Conservation (phyloP, 305 asterid species). For the Solanum hybrid region DNA sequence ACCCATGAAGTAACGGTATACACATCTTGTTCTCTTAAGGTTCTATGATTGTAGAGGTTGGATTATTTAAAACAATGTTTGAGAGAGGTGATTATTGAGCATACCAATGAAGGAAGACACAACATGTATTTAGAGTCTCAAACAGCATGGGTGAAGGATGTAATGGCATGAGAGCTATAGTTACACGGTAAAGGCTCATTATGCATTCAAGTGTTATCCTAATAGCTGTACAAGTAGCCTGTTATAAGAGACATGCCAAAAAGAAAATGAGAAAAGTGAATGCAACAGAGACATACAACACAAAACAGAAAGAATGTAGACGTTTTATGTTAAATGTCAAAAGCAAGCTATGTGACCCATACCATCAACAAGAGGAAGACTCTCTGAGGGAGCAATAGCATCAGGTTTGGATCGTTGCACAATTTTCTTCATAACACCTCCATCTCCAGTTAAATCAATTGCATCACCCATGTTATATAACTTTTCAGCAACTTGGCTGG, state of each 20-base stretch:
- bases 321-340: background rate
- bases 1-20: background rate
- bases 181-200: background rate
- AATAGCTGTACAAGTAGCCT: background rate
- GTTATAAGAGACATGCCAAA: background rate
- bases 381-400: conserved; percentile 75
- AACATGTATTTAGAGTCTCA: background rate
- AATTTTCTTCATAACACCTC: conserved; percentile 78
- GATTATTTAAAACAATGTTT: background rate
- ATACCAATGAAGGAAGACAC: background rate
- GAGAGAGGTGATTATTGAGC: background rate
- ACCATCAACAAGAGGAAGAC: conserved; percentile 89
- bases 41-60: background rate
- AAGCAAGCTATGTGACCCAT: conserved; percentile 6
- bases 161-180: background rate
- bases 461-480: conserved; percentile 49
- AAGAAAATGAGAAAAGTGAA: background rate
- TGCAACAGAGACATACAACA: background rate
- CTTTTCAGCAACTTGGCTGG: conserved; percentile 27
- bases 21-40: background rate
- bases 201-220: conserved; percentile 4
- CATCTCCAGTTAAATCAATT: conserved; percentile 86
- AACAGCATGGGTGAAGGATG: background rate
- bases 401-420: conserved; percentile 64
- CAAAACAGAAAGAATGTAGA: background rate